phyloP scores from a whole-genome alignment of 1,284 basidiomycete species.

The Trichosporon asahii region DNA sequence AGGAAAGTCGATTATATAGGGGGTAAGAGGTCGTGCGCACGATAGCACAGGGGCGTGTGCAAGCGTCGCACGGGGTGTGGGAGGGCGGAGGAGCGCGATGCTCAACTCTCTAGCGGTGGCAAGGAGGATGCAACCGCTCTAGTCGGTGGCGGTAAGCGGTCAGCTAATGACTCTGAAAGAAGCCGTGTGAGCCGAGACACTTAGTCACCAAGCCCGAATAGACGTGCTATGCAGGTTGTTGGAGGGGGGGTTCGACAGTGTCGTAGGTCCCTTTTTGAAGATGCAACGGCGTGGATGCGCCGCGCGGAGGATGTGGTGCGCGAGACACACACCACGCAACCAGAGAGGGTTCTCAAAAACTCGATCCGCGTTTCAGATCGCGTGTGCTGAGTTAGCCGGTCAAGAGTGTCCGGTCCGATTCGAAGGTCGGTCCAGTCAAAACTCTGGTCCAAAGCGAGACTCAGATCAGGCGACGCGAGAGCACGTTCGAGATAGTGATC shows the following conservation, averaged over 20 bases:
- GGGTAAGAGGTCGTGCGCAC: background rate
- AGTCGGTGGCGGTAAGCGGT: background rate
- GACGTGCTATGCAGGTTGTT: constrained; percentile 5
- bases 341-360: constrained; percentile 4
- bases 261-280: constrained; percentile 8
- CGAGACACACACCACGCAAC: constrained; percentile 5
- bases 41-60: background rate
- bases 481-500: background rate
- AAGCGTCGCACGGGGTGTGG: background rate
- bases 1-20: background rate
- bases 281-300: constrained; percentile 3
- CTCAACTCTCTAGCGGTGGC: constrained; percentile 19
- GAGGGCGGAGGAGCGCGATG: constrained; percentile 20
- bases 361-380: constrained; percentile 5
- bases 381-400: background rate
- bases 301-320: constrained; percentile 7
- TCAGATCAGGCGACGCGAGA: constrained; percentile 3
- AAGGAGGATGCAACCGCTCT: background rate
- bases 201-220: constrained; percentile 7
- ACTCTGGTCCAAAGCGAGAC: background rate
- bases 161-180: background rate
- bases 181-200: background rate
- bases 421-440: constrained; percentile 4
- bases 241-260: background rate
- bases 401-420: constrained; percentile 8